Evolutionary conservation across 2,329 filamentous ascomycete genomes (phyloP).

Genomic region (Huntiella bhutanensis): DNA sequence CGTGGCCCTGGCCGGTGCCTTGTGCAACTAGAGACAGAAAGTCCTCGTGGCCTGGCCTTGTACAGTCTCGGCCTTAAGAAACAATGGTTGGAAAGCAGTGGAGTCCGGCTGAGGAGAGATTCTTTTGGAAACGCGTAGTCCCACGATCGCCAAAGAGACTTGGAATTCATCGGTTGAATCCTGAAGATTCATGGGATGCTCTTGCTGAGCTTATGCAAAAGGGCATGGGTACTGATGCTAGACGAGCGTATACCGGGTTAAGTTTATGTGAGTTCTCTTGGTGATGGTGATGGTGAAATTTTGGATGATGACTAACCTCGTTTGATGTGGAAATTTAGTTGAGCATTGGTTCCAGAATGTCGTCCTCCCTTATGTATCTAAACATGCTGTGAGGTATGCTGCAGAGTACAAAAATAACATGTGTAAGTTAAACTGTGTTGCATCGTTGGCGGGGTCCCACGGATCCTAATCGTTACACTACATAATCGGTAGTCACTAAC

Average conservation of each 20-base stretch:
- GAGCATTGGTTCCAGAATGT: slow-evolving; percentile 12
- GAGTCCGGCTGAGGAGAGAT: slow-evolving; percentile 27
- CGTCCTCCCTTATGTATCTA: slow-evolving; percentile 9
- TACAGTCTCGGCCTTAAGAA: slow-evolving; percentile 9
- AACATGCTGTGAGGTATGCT: slow-evolving; percentile 10
- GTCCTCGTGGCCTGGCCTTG: not conserved
- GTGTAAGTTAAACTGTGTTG: slow-evolving; percentile 3
- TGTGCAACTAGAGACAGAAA: too few species aligned
- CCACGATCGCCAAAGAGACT: slow-evolving; percentile 20
- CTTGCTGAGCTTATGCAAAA: slow-evolving; percentile 22
- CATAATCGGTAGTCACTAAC: not conserved
- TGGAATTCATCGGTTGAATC: slow-evolving; percentile 15
- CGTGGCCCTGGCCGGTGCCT: too few species aligned
- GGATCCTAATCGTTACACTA: not conserved
- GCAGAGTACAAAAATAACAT: slow-evolving; percentile 10
- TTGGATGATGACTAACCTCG: not conserved
- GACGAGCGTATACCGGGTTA: slow-evolving; percentile 22
- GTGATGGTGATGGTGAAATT: not conserved
- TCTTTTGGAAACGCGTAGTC: slow-evolving; percentile 28
- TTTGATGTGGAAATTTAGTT: not conserved
- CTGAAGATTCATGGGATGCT: slow-evolving; percentile 19
- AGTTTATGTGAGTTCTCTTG: slow-evolving; percentile 21
- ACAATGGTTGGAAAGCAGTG: slow-evolving; percentile 33
- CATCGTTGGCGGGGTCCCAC: not conserved
- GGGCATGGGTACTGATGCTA: slow-evolving; percentile 18